Conservation (phyloP, 2,329 filamentous ascomycete species). For the Fusarium falciforme region DNA sequence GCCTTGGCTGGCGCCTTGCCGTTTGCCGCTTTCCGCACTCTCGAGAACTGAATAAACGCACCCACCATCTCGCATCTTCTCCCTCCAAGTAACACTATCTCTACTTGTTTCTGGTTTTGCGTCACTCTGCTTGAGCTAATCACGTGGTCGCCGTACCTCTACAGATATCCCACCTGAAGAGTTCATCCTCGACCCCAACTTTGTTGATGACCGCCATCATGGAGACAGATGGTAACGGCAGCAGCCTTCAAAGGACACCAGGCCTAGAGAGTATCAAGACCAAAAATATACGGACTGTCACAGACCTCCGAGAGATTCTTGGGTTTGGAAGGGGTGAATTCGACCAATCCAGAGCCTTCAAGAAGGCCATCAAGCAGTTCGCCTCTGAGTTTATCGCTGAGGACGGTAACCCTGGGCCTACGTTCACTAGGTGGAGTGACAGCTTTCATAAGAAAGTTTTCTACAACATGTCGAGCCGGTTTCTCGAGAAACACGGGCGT, state of each 20-base stretch:
- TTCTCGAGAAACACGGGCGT: not conserved
- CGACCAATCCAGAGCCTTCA: not conserved
- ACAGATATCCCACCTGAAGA: not conserved
- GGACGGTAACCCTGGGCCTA: not conserved
- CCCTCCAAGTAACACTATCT: not conserved
- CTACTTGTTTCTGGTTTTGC: not conserved
- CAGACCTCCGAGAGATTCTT: not conserved
- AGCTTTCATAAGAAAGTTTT: not conserved
- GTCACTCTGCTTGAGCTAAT: not conserved
- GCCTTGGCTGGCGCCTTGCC: not conserved
- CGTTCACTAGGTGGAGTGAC: not conserved
- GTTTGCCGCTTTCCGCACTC: not conserved
- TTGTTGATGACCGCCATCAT: not conserved
- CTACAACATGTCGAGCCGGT: not conserved
- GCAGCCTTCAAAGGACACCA: not conserved
- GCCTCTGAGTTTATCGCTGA: not conserved
- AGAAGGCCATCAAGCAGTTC: not conserved
- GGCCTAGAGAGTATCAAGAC: not conserved
- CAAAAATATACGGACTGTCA: not conserved
- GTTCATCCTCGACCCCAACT: not conserved
- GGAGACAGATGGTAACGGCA: not conserved
- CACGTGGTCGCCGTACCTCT: not conserved
- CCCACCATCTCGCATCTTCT: not conserved
- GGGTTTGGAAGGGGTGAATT: not conserved
- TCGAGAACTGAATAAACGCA: not conserved